These are phyloP conservation scores for Colletotrichum gloeosporioides DNA, from an alignment of 2,329 filamentous ascomycete species.

Conservation along the genomic window DNA sequence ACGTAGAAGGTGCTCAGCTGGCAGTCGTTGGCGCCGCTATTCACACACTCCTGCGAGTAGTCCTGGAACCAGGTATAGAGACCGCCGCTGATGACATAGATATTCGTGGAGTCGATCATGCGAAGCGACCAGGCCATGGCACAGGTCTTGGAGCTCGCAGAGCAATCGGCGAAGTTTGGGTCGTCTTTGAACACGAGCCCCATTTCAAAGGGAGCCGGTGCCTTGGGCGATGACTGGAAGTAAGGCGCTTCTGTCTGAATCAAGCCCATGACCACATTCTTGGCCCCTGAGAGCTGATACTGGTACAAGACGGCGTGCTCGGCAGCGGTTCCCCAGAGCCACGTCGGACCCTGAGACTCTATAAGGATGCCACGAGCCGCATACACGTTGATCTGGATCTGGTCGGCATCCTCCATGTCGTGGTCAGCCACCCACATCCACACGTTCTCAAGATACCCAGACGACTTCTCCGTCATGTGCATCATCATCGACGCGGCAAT, in stretches of 20 bases:
- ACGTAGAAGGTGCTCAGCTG: too few relatives aligned
- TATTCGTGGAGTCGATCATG: too few relatives aligned
- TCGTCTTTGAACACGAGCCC: too few relatives aligned
- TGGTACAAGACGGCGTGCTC: slow-evolving; percentile 56
- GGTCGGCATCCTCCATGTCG: slow-evolving; percentile 42
- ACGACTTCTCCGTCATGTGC: slow-evolving; percentile 40
- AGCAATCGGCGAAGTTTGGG: too few relatives aligned
- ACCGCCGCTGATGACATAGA: too few relatives aligned
- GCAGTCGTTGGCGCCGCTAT: too few relatives aligned
- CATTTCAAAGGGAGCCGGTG: too few relatives aligned
- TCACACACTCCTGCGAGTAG: too few relatives aligned
- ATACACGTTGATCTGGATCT: slow-evolving; percentile 36
- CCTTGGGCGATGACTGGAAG: slow-evolving; percentile 39
- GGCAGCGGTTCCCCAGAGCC: slow-evolving; percentile 45
- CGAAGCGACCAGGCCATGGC: too few relatives aligned
- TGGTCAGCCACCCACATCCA: slow-evolving; percentile 76
- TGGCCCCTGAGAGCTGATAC: slow-evolving; percentile 50
- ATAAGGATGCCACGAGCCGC: slow-evolving; percentile 39
- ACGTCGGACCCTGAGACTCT: slow-evolving; percentile 34
- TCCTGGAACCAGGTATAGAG: too few relatives aligned
- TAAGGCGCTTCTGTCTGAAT: slow-evolving; percentile 50
- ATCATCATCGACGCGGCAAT: slow-evolving; percentile 43
- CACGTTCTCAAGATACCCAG: slow-evolving; percentile 40
- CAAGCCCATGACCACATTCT: slow-evolving; percentile 49
- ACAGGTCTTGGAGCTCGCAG: too few relatives aligned